These are phyloP conservation scores for Colletotrichum filicis DNA, from an alignment of 2,329 filamentous ascomycete genomes.

Conservation along the genomic window DNA sequence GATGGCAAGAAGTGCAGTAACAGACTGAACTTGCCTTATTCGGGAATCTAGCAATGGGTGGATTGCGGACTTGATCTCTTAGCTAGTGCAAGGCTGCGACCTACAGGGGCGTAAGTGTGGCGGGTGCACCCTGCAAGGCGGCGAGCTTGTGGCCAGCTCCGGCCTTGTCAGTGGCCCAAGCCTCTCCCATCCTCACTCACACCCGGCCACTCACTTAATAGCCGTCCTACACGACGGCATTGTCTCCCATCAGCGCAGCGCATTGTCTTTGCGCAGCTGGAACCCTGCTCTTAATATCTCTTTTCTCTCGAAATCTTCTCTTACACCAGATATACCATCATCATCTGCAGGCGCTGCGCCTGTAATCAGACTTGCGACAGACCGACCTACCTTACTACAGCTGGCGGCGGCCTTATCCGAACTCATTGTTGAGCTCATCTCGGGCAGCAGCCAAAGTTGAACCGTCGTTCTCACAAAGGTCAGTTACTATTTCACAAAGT, in stretches of 20 bases:
- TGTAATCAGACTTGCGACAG: constrained; percentile 1
- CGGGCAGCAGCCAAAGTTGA: background rate
- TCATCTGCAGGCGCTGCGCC: background rate
- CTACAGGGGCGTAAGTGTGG: constrained; percentile 29
- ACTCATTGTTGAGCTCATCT: background rate
- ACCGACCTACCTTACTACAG: background rate
- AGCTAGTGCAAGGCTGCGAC: constrained; percentile 30
- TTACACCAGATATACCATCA: background rate
- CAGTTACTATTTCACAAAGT: background rate
- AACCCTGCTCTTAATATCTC: no score
- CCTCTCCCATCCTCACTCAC: constrained; percentile 32
- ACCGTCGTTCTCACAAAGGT: background rate
- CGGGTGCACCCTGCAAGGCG: constrained; percentile 33
- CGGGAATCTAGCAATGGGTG: constrained; percentile 8
- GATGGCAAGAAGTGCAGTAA: background rate
- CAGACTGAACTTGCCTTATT: constrained; percentile 12
- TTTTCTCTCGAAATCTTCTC: background rate
- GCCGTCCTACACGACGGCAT: constrained; percentile 14
- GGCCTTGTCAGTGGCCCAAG: constrained; percentile 34
- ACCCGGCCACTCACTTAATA: constrained; percentile 25
- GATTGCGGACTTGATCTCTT: constrained; percentile 10
- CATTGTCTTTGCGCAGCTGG: constrained; percentile 15
- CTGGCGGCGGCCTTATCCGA: background rate
- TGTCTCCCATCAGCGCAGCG: constrained; percentile 9
- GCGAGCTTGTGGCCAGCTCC: constrained; percentile 32